Conservation (phyloP, 176 grass and related monocot species). For the Carex scoparia region DNA sequence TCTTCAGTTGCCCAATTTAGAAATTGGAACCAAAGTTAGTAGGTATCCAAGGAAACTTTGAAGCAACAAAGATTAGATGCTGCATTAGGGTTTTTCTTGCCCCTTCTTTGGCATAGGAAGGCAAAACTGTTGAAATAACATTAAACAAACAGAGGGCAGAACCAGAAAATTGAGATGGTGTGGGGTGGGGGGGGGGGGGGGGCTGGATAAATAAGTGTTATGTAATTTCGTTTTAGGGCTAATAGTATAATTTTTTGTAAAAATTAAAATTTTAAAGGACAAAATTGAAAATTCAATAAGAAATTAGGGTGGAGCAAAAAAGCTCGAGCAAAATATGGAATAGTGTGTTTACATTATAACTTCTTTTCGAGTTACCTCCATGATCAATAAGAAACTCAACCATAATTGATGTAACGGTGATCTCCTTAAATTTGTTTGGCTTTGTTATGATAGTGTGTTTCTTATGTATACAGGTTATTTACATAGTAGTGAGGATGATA, state of each 20-base stretch:
- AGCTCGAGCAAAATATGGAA: background rate
- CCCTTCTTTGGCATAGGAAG: background rate
- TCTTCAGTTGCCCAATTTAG: background rate
- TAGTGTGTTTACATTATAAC: background rate
- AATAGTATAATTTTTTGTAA: too few species aligned
- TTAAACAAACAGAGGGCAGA: background rate
- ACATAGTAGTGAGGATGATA: conserved; percentile 68
- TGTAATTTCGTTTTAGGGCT: too few species aligned
- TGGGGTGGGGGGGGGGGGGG: too few species aligned
- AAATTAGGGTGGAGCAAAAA: background rate
- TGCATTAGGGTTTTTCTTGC: background rate
- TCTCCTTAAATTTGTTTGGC: background rate
- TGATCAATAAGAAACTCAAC: background rate
- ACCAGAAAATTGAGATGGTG: too few species aligned
- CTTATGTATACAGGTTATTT: conserved; percentile 45
- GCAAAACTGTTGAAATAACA: background rate
- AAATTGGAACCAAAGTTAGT: background rate
- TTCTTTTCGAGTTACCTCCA: background rate
- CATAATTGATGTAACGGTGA: background rate
- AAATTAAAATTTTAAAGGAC: too few species aligned
- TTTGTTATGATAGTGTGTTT: background rate
- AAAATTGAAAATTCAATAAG: too few species aligned
- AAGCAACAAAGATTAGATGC: background rate
- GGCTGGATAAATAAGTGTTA: too few species aligned
- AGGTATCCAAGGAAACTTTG: too few species aligned